Evolutionary conservation across 805 yeast species (phyloP), one percentile per base, ranked within the genome.

Genomic region (Saccharomycopsis babjevae): DNA sequence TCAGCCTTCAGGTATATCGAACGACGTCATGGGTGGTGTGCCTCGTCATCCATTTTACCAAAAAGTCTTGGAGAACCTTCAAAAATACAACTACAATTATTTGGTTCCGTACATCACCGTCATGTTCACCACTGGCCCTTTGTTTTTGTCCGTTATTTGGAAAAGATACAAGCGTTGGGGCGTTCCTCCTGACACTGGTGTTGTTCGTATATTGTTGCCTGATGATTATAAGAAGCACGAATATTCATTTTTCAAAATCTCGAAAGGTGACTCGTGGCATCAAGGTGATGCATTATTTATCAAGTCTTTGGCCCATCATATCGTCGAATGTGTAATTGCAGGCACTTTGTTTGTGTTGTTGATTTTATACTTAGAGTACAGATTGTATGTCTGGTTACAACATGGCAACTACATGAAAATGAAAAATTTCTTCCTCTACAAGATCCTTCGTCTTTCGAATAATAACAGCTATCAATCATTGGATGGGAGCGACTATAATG

Each of bases 251-350:
- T 91, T 92, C 72, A 78, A 83, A 46, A 85, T 89, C 60, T 77
- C 89, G 0, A 81, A 82, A 60, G 97, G 97, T 55, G 88, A 96
- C 0, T 88, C 96, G 30, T 92, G 97, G 97, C 97, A 92, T 73
- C 74, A 83, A 68, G 89, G 85, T 66, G 97, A 92, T 72, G 97
- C 97, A 11, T 79, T 83, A 59, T 82, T 89, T 69, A 83, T 91
- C 72, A 84, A 88, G 68, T 74, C 81, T 8, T 74, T 91, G 73
- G 90, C 89, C 18, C 79, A 82, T 65, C 97, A 92, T 72, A 82
- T 92, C 65, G 78, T 83, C 16, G 73, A 86, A 46, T 86, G 91
- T 32, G 88, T 89, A 1, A 68, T 87, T 50, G 81, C 81, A 15
- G 96, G 97, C 1, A 84, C 87, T 66, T 63, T 81, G 18, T 68